A percentile compares a stretch with the other conserved stretches of the same genome.
These are phyloP conservation scores for Blastocystis sp. DNA, from an alignment of 352 stramenopile genomes.

Conservation along the genomic window DNA sequence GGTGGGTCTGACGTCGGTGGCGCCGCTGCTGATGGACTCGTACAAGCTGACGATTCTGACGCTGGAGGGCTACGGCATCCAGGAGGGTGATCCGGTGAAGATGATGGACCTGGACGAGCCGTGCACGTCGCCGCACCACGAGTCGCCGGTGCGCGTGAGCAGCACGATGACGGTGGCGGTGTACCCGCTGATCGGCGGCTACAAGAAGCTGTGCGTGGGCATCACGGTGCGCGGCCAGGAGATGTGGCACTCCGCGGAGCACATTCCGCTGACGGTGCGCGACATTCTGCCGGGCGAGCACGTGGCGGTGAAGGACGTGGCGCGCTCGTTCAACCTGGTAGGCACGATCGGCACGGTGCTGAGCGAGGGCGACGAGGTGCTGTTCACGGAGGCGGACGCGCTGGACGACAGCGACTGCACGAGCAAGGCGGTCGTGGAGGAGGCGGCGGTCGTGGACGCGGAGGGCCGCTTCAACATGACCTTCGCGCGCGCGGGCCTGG, in stretches of 20 bases:
- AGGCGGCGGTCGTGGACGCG: slow-evolving; percentile 8
- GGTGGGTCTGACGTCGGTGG: slow-evolving; percentile 35
- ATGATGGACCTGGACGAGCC: slow-evolving; percentile 19
- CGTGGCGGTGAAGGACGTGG: slow-evolving; percentile 61
- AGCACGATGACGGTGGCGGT: slow-evolving; percentile 19
- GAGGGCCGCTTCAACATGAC: slow-evolving; percentile 60
- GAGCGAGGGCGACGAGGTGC: slow-evolving; percentile 8
- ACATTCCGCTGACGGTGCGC: slow-evolving; percentile 29
- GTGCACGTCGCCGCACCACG: background rate
- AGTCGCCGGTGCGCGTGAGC: slow-evolving; percentile 7
- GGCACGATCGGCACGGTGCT: slow-evolving; percentile 4
- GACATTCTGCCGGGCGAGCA: slow-evolving; percentile 53
- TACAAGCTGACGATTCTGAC: slow-evolving; percentile 8
- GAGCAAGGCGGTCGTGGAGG: slow-evolving; percentile 1
- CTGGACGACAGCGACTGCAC: slow-evolving; percentile 24
- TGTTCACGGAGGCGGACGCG: slow-evolving; percentile 37
- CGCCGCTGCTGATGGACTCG: slow-evolving; percentile 8
- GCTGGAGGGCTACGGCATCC: slow-evolving; percentile 11
- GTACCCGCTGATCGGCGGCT: slow-evolving; percentile 39
- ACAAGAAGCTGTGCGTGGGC: slow-evolving; percentile 66
- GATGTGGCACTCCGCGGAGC: slow-evolving; percentile 44
- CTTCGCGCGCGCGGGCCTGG: slow-evolving; percentile 28
- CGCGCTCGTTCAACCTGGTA: slow-evolving; percentile 50
- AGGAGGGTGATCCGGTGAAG: slow-evolving; percentile 53
- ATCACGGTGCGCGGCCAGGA: background rate